Conservation (phyloP, 1,284 basidiomycete species). For the Volvariella volvacea region DNA sequence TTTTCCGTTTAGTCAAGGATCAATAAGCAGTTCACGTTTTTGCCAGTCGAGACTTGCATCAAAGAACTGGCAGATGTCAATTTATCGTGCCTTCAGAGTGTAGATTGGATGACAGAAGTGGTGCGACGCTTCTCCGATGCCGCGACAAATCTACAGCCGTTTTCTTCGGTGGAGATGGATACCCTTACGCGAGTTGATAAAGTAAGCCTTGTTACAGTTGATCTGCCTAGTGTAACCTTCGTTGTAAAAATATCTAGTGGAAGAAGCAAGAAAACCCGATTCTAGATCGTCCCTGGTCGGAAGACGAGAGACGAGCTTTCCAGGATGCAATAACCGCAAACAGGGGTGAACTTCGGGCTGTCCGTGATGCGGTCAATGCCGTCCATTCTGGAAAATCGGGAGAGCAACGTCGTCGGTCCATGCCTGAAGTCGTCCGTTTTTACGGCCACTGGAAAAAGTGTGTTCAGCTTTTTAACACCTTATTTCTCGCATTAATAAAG, state of each 20-base stretch:
- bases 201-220: constrained; percentile 28
- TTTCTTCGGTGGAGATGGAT: constrained; percentile 58
- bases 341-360: constrained; percentile 73
- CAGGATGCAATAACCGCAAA: constrained; percentile 67
- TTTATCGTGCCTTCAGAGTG: constrained; percentile 38
- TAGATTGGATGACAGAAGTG: constrained; percentile 77
- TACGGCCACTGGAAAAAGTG: constrained; percentile 86
- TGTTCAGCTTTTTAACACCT: constrained; percentile 12
- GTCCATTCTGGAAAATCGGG: too few species aligned
- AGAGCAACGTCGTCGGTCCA: constrained; percentile 31
- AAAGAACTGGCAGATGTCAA: constrained; percentile 40
- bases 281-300: constrained; percentile 66
- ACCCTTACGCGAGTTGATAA: constrained; percentile 50
- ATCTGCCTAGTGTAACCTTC: neutral
- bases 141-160: constrained; percentile 42
- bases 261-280: constrained; percentile 62
- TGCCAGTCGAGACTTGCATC: constrained; percentile 59
- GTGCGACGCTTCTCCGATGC: constrained; percentile 63
- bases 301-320: constrained; percentile 67
- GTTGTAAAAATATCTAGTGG: constrained; percentile 41
- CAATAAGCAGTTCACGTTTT: neutral
- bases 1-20: constrained; percentile 6
- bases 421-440: constrained; percentile 76
- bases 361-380: constrained; percentile 68
- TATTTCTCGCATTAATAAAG: constrained; percentile 9